phyloP scores from a whole-genome alignment of 257 asterid genomes.

The Solanum etuberosum region DNA sequence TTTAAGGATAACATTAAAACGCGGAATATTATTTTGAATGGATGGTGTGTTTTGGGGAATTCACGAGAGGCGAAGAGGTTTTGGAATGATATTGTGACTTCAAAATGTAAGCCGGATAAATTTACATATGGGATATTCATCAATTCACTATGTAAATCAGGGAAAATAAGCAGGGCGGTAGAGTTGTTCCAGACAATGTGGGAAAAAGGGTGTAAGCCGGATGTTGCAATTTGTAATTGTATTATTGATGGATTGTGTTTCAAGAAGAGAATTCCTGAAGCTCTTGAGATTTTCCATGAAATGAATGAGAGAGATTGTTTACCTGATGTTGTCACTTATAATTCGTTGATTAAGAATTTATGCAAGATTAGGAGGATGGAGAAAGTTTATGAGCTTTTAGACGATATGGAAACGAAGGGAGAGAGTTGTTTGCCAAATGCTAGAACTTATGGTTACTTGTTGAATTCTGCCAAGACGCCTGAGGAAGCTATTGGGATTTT shows the following conservation, averaged over 20 bases:
- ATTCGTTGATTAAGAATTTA: constrained; percentile 54
- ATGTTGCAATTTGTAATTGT: constrained; percentile 54
- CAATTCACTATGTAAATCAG: constrained; percentile 50
- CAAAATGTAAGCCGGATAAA: constrained; percentile 46
- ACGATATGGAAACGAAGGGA: constrained; percentile 49
- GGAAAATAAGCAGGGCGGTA: constrained; percentile 48
- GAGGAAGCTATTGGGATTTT: constrained; percentile 42
- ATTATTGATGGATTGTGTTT: constrained; percentile 78
- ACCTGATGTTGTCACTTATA: constrained; percentile 55
- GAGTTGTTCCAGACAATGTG: constrained; percentile 60
- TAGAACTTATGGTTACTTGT: constrained; percentile 40
- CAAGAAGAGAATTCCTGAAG: constrained; percentile 83
- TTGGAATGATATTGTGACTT: constrained; percentile 56
- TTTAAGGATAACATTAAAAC: constrained; percentile 49
- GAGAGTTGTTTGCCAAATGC: constrained; percentile 39
- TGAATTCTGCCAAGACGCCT: constrained; percentile 33
- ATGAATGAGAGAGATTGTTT: constrained; percentile 41
- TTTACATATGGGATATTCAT: constrained; percentile 59
- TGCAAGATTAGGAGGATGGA: constrained; percentile 62
- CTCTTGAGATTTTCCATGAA: constrained; percentile 37
- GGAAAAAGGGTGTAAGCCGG: constrained; percentile 57
- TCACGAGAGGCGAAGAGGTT: constrained; percentile 70
- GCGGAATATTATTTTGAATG: constrained; percentile 65
- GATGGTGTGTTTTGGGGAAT: constrained; percentile 81
- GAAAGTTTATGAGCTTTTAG: constrained; percentile 44